These are phyloP conservation scores for Lichtheimia corymbifera DNA, from an alignment of 371 early-diverging fungal species.

Conservation along the genomic window DNA sequence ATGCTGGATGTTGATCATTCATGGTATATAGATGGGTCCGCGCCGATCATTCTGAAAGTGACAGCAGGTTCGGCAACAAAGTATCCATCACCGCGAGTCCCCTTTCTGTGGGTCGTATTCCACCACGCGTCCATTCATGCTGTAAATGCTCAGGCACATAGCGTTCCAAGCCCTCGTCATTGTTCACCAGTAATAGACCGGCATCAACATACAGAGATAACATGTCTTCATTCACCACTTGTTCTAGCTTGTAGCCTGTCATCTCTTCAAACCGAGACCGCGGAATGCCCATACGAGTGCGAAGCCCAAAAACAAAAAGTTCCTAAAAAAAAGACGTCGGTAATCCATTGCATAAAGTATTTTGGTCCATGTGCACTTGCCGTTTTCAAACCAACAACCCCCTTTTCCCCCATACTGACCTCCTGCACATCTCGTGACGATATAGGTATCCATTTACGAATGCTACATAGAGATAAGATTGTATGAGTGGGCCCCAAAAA, in stretches of 20 bases:
- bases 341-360: background rate
- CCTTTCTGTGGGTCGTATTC: conserved; percentile 41
- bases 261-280: conserved; percentile 32
- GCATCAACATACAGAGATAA: conserved; percentile 21
- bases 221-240: conserved; percentile 27
- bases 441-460: conserved; percentile 25
- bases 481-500: background rate
- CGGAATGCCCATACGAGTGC: conserved; percentile 63
- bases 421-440: conserved; percentile 17
- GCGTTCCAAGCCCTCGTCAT: background rate
- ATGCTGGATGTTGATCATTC: too few species aligned
- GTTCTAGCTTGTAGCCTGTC: conserved; percentile 31
- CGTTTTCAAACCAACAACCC: too few species aligned
- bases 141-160: conserved; percentile 21
- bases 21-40: too few species aligned
- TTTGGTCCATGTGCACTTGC: too few species aligned
- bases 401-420: background rate
- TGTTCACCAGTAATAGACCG: conserved; percentile 29
- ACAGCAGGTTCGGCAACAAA: conserved; percentile 28
- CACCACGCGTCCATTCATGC: conserved; percentile 26
- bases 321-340: conserved; percentile 43
- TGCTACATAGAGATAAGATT: conserved; percentile 12
- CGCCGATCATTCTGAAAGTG: too few species aligned
- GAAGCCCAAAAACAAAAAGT: conserved; percentile 69
- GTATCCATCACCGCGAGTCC: conserved; percentile 44